Percentiles rank a stretch among this genome's conserved stretches.
These are phyloP conservation scores for Yamadazyma kitorensis DNA, from an alignment of 805 yeast genomes.

Conservation along the genomic window DNA sequence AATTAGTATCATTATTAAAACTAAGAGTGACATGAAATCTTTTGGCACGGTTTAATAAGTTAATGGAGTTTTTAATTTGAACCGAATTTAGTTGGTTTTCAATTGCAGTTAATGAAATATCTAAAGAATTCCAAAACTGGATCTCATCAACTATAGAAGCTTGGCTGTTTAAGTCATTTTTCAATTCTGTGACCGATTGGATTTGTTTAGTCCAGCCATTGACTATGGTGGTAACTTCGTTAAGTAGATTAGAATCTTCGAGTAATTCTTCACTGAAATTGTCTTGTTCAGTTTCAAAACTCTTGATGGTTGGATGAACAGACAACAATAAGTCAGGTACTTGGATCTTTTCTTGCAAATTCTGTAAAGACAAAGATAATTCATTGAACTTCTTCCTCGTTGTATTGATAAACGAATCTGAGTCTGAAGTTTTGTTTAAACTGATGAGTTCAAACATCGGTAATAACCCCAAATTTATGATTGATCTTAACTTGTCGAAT, in stretches of 20 bases:
- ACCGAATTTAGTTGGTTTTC: constrained; percentile 55
- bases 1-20: constrained; percentile 67
- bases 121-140: constrained; percentile 75
- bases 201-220: constrained; percentile 72
- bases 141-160: constrained; percentile 59
- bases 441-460: constrained; percentile 57
- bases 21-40: constrained; percentile 78
- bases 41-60: constrained; percentile 63
- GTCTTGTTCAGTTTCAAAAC: constrained; percentile 15
- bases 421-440: constrained; percentile 27
- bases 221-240: constrained; percentile 65
- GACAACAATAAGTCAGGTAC: constrained; percentile 59
- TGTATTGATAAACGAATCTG: constrained; percentile 24
- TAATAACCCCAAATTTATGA: constrained; percentile 61
- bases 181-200: constrained; percentile 51
- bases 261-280: constrained; percentile 37
- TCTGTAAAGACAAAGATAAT: constrained; percentile 61
- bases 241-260: constrained; percentile 56
- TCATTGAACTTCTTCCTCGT: constrained; percentile 68
- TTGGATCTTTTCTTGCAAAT: constrained; percentile 63
- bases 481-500: constrained; percentile 53
- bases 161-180: constrained; percentile 55
- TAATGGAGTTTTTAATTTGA: constrained; percentile 56
- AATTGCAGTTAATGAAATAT: constrained; percentile 52
- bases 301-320: constrained; percentile 48